Evolutionary conservation across 208 protist genomes (phyloP), one percentile per base, ranked within the genome.

Genomic region (Acanthamoeba culbertsoni): DNA sequence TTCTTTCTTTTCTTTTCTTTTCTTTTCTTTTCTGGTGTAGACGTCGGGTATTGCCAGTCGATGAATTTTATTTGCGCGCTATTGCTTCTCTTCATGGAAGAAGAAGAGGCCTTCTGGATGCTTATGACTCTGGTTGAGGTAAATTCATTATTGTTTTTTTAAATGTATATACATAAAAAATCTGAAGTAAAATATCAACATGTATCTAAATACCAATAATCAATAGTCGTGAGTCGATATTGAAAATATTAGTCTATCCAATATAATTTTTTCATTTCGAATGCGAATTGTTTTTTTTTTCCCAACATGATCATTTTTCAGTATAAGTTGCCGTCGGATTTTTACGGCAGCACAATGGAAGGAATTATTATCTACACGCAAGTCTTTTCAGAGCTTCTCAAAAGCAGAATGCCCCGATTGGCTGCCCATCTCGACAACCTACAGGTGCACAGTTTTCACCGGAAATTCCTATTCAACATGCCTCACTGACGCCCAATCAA

Each of bases 21-120:
- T 35, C 16, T 82, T 31, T 7, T 40, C 31, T 18, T 35, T 46
- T 65, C 82, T 71, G 23, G 96, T 73, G 84, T 94, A 40, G 71
- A 96, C 40, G 88, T 98, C 33, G 96, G 97, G 5, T 98, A 98
- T 53, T 97, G 95, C 59, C 97, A 98, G 94, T 95, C 95, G 57
- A 95, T 98, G 90, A 97, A 97, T 65, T 98, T 97, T 68, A 53
- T 98, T 33, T 96, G 65, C 3, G 96, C 94, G 31, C 4, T 96
- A 48, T 65, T 97, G 42, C 79, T 97, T 7, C 90, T 97, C 23
- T 88, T 95, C 63, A 92, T 97, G 51, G 94, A 96, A n/a, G 95
- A 97, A 48, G 96, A 97, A 95, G 33, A 84, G 33, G 94, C 95
- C 18, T 97, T 97, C 86, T 97, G 94, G 93, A 93, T 96, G 75